Evolutionary conservation across 257 asterid genomes (phyloP), one percentile per base, ranked within the genome.

Genomic region (Craterostigma plantagineum): DNA sequence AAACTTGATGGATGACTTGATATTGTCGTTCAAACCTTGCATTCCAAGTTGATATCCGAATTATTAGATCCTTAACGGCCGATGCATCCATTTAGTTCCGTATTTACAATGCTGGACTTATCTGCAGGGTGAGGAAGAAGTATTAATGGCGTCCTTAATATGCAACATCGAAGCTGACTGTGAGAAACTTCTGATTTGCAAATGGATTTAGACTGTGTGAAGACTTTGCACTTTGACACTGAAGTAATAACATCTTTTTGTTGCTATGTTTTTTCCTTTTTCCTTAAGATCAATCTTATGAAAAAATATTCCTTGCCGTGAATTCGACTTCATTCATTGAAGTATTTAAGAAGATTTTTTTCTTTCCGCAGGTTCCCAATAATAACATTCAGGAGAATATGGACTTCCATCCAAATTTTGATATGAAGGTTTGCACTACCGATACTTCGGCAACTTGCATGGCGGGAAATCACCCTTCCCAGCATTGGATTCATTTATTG

Each of bases 401-500:
- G 56, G 46, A 53, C 52, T 53, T 27, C 44, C 64, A 68, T 42
- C 57, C 40, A 34, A 69, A 63, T 16, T 66, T 70, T 55, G 68
- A 60, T 55, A 59, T 54, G 46, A 63, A 67, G 50, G 59, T 64
- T 49, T 73, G 64, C 52, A 49, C 66, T 50, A 66, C 54, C 49
- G 90, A 78, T 62, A 68, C 71, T 63, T 75, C 98, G 34, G 49
- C 70, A 59, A 69, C 80, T 52, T 74, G 71, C 61, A 37, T 70
- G 69, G 76, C 59, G 71, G 93, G 87, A 55, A 74, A 63, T 82
- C 98, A 44, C 93, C 86, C 44, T 79, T 76, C 64, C 90, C 91
- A 33, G 70, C 80, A 54, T 46, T 87, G 71, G 98, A 87, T 64
- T 56, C 36, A 18, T 82, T 82, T 54, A 50, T 82, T 15, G 76